Base-by-base conservation (phyloP, 108 stramenopile genomes). In the Skeletonema tropicum region DNA sequence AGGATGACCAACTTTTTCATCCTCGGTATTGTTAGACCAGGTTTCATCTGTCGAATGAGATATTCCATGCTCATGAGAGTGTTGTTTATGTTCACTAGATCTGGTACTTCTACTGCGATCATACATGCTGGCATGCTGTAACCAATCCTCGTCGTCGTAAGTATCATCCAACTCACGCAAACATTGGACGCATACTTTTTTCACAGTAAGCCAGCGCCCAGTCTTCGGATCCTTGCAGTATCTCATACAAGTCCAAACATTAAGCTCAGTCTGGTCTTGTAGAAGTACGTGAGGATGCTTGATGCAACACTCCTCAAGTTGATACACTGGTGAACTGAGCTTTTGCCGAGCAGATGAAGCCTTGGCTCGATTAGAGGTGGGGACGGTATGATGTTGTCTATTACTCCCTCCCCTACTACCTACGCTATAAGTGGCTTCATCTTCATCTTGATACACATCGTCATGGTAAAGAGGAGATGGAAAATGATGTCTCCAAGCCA, bases 161-260 rank as follows among this genome's bases (percentile, higher is more conserved):
- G 23, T 11, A 48, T 21, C 52, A n/a, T 52, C 72, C 26, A 45
- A 29, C 14, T 74, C 74, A 10, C 57, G 35, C 15, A 74, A 57
- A 46, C 74, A 74, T 19, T 33, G 57, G 6, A 7, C 0, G 10
- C 74, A 74, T 6, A 66, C 64, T 55, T 74, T 66, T 58, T 74
- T 74, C 11, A 66, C 62, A 38, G 72, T 73, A 26, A 73, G 17
- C 72, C 72, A 73, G 6, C 72, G 45, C 6, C 65, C 65, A 23
- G 63, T 66, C 57, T 39, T 66, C 1, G 58, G 60, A 39, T 74
- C 64, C 65, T 74, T 74, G 66, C 64, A 66, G 25, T 74, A 66
- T 35, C 65, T 38, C 74, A 66, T 74, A 38, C 65, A 66, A 15
- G 72, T 73, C 72, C 72, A 73, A 15, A 73, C 52, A 36, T 64